Conservation (phyloP, 352 stramenopile genomes). For the Globisporangium heterothallicum region DNA sequence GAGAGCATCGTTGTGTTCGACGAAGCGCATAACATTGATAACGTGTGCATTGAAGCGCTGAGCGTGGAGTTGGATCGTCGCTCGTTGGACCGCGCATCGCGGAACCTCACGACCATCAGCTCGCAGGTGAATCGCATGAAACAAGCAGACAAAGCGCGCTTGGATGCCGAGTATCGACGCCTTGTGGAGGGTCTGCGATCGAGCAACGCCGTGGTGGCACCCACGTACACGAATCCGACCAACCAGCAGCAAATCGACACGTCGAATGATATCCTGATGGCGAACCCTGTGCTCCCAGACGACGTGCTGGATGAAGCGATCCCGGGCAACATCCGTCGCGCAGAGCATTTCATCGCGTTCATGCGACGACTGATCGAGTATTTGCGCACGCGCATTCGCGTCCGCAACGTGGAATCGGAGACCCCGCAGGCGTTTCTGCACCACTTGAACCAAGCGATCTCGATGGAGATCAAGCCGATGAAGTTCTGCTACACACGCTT, state of each 20-base stretch:
- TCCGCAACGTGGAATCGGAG: constrained; percentile 93
- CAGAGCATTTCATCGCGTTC: constrained; percentile 98
- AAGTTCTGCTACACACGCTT: constrained; percentile 98
- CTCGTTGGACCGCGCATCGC: constrained; percentile 88
- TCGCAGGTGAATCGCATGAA: constrained; percentile 86
- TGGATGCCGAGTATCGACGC: constrained; percentile 94
- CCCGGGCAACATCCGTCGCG: constrained; percentile 96
- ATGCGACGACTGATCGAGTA: constrained; percentile 97
- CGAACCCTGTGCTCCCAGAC: constrained; percentile 80
- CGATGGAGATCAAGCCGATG: constrained; percentile 95
- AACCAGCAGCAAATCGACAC: constrained; percentile 45
- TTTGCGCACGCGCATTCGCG: constrained; percentile 70
- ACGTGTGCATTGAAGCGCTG: constrained; percentile 98
- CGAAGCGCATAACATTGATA: constrained; percentile 99
- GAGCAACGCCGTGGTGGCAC: constrained; percentile 69
- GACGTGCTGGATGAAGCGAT: constrained; percentile 97
- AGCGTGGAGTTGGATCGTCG: constrained; percentile 94
- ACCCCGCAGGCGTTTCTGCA: constrained; percentile 96
- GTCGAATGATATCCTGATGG: constrained; percentile 59
- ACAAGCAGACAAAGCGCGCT: constrained; percentile 82
- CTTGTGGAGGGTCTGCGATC: constrained; percentile 95
- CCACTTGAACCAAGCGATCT: constrained; percentile 89
- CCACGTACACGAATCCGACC: constrained; percentile 36
- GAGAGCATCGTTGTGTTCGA: constrained; percentile 95
- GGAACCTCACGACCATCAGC: constrained; percentile 82